These are phyloP conservation scores for Suillus placidus DNA, from an alignment of 768 basidiomycete genomes.

Conservation along the genomic window DNA sequence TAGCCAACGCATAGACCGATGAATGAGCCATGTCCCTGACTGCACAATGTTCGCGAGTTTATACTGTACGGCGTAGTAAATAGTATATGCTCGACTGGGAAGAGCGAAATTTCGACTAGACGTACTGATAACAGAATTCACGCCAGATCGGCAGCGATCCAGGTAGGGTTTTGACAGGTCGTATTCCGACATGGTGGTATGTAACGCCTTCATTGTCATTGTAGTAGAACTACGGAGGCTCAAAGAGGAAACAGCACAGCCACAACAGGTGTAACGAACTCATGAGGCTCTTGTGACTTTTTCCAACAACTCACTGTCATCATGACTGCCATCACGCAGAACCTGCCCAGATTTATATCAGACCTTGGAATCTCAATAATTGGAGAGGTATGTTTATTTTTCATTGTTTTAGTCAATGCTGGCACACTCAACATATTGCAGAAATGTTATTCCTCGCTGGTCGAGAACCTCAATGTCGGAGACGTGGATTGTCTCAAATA, in stretches of 20 bases:
- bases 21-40: background rate
- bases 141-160: too few species aligned
- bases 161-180: too few species aligned
- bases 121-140: too few species aligned
- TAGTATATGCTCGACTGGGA: background rate
- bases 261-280: conserved; percentile 16
- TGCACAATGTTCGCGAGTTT: too few species aligned
- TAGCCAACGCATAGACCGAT: background rate
- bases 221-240: background rate
- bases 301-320: conserved; percentile 20
- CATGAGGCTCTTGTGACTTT: background rate
- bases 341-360: conserved; percentile 83
- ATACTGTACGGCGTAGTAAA: background rate
- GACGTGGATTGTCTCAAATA: conserved; percentile 89
- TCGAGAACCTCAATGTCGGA: conserved; percentile 78
- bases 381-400: conserved; percentile 59
- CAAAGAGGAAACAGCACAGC: conserved; percentile 25
- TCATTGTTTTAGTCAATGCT: too few species aligned
- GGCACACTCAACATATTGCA: conserved; percentile 31
- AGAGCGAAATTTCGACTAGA: background rate
- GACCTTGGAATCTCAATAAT: conserved; percentile 82
- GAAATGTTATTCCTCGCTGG: conserved; percentile 90
- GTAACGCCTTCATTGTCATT: too few species aligned
- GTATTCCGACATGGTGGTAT: too few species aligned
- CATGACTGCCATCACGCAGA: conserved; percentile 80